Evolutionary conservation across 2,329 filamentous ascomycete genomes (phyloP), one percentile per base, ranked within the genome.

Genomic region (Camptophora hylomeconis): DNA sequence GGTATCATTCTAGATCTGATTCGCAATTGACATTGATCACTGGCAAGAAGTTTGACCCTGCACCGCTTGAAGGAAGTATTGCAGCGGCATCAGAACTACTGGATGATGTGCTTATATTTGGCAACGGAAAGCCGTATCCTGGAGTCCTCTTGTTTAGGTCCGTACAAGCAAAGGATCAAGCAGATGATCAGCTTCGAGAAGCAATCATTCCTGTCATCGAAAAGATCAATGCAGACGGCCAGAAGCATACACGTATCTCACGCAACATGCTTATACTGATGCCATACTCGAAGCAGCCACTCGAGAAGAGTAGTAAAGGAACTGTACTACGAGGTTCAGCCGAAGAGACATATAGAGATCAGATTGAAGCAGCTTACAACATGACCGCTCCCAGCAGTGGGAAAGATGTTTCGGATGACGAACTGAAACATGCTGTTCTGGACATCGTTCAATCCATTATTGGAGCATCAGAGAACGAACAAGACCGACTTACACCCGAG

Each of bases 1-100:
- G 62, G 18, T 77, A 77, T 41, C 61, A 74, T 30, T 70, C 67
- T 1, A 57, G 75, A 20, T 62, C 64, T 1, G 75, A 80, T 39
- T 63, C 68, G 3, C 72, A 72, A 29, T 60, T 79, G 19, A 69
- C 67, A 0, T 57, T 80, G 3, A 54, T 69, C 7, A 79, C 72
- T 5, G 74, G 75, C 2, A 77, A 78, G 54, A 80, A 79, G 40
- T 76, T 79, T 35, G 72, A 78, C 39, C 73, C 74, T 1, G 63
- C 66, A 2, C 66, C 68, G 0, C 46, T 78, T 3, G 75, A 80
- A 46, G 64, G 60, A 2, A 58, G 56, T 1, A 60, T 78, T 4
- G 48, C 31, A 13, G 35, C 60, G 1, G 54, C 60, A 1, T 61
- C 59, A 0, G 39, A 48, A 2, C 16, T 63, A 1, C 40, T 77